Evolutionary conservation across 768 basidiomycete genomes (phyloP), one percentile per base, ranked within the genome.

Genomic region (Calocera cornea): DNA sequence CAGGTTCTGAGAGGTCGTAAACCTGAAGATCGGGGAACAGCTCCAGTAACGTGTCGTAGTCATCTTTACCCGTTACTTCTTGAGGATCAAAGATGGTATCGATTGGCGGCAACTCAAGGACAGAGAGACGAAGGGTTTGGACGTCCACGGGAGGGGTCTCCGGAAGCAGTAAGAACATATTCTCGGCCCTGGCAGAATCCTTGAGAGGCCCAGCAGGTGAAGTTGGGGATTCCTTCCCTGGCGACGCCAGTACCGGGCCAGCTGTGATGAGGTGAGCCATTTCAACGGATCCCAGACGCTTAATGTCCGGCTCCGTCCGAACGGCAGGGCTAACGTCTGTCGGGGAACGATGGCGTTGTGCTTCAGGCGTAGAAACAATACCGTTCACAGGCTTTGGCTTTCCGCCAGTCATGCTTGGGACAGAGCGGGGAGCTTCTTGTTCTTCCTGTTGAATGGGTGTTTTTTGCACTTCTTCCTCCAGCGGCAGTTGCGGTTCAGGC

Each of bases 1-100:
- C 54, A 10, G 27, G 71, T 80, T 70, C 69, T 82, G 60, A 85
- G 79, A 12, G 86, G 82, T 36, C 83, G 83, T 78, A 81, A 10
- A 76, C 69, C 0, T 72, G 71, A 12, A 95, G 82, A 67, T 97
- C 95, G 0, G 94, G 92, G 75, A 97, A 97, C 44, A 97, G 83
- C 34, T 84, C 82, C 1, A 83, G 81, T 29, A 88, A 78, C 41
- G 38, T 70, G 16, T 65, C 47, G n/a, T 70, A 34, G 2, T 24
- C 49, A 12, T 49, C 36, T 22, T 65, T 60, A 10, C 67, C 67
- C 10, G 64, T 34, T 22, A 72, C 36, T n/a, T 71, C 67, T 27
- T 68, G 29, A 34, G 69, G 65, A 34, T 71, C 67, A 41, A 72
- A 41, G 2, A 70, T 63, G 33, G 70, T 68, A 19, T 66, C 69